Evolutionary conservation across 2,329 filamentous ascomycete species (phyloP).

Genomic region (Fusarium oligoseptatum): DNA sequence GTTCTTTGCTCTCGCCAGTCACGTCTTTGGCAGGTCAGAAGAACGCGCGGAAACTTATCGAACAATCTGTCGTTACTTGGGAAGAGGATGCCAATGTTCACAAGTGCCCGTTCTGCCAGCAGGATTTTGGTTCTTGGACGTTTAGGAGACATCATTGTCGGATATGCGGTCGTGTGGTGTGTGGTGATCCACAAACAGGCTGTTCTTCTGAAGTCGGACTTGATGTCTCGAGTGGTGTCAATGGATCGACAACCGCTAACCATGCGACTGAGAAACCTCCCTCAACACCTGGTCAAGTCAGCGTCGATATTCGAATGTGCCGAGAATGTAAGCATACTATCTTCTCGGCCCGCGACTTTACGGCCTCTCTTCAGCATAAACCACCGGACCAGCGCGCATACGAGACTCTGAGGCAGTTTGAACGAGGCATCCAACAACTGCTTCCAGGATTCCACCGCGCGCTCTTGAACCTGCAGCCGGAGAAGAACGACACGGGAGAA

Average conservation of each 20-base stretch:
- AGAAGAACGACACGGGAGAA: conserved; percentile 55
- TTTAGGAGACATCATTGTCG: conserved; percentile 95
- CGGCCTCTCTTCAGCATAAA: conserved; percentile 74
- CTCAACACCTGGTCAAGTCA: conserved; percentile 64
- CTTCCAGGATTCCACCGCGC: conserved; percentile 88
- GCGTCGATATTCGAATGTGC: conserved; percentile 90
- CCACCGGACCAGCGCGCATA: conserved; percentile 85
- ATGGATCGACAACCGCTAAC: conserved; percentile 34
- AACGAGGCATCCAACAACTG: conserved; percentile 85
- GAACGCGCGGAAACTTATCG: conserved; percentile 82
- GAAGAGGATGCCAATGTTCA: conserved; percentile 87
- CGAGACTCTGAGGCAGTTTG: conserved; percentile 86
- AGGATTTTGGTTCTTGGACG: conserved; percentile 93
- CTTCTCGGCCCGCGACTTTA: conserved; percentile 80
- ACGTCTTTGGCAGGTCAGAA: conserved; percentile 75
- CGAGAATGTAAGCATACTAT: conserved; percentile 81
- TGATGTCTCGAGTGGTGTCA: conserved; percentile 72
- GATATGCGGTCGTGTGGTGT: conserved; percentile 93
- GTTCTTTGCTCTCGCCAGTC: conserved; percentile 71
- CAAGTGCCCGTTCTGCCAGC: conserved; percentile 93
- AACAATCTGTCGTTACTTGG: conserved; percentile 95
- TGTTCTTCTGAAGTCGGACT: conserved; percentile 90
- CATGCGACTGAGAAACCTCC: conserved; percentile 59
- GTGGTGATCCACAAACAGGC: conserved; percentile 84
- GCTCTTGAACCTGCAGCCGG: conserved; percentile 76